Evolutionary conservation across 2,329 filamentous ascomycete species (phyloP), one percentile per base, ranked within the genome.

Genomic region (Penicillium sp.): DNA sequence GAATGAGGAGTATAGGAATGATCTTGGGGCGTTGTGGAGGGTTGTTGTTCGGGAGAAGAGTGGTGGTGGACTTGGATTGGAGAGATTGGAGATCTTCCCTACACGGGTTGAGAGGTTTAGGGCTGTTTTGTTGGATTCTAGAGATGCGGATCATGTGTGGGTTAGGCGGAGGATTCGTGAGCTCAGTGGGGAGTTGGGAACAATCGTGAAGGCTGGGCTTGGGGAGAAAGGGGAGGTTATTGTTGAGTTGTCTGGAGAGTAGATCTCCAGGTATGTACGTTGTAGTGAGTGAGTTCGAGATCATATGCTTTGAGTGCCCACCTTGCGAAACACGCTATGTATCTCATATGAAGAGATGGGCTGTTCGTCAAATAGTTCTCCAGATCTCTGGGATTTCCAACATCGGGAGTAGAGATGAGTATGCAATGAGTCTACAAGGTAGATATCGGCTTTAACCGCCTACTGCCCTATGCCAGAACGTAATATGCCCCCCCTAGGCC

Each of bases 1-100:
- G n/a, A 62, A 68, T 52, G 51, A 48, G 25, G 61, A 66, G 39
- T 77, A 58, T 62, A 61, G 74, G 50, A 77, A 76, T 68, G 75
- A 77, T 65, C 57, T 77, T 13, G 72, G 74, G 16, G 75, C 71
- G 21, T 57, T 75, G 16, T 77, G 75, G 73, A 72, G 68, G 49
- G 71, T 77, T 52, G 48, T 58, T 49, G 69, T 76, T 3, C 51
- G 51, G 23, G 63, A 64, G 41, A 48, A 44, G n/a, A 39, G 13
- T 2, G 27, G 19, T 15, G 45, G 16, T 23, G 53, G 55, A 27
- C 51, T 73, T 47, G 57, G 47, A 29, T 51, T 70, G 60, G 50
- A 52, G 50, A 52, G 29, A 50, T 57, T 75, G 55, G 72, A 75
- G 57, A 64, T 76, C 11, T 75, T 72, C 40, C 75, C 74, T n/a